Conservation (phyloP, 2,329 filamentous ascomycete species). For the Stagonosporopsis cucurbitacearum region DNA sequence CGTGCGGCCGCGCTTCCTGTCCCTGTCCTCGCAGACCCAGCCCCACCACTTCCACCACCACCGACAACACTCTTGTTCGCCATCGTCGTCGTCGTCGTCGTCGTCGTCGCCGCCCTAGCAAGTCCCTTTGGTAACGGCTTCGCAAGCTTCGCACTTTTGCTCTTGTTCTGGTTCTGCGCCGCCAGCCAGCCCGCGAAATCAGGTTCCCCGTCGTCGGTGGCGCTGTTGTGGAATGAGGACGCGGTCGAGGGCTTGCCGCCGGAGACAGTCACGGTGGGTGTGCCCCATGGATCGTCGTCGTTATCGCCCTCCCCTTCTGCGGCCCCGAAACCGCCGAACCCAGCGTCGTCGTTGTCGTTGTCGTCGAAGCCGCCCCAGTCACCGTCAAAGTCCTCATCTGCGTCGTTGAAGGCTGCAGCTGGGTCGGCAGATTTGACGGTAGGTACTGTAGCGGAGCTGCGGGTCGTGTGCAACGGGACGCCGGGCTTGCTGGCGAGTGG, state of each 20-base stretch:
- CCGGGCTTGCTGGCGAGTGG: constrained; percentile 53
- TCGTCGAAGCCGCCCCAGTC: constrained; percentile 77
- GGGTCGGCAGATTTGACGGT: constrained; percentile 49
- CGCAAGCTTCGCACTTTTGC: constrained; percentile 47
- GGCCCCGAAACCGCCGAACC: no score
- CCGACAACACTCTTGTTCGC: constrained; percentile 44
- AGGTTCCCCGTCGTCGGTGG: constrained; percentile 85
- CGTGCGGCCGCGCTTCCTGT: constrained; percentile 20
- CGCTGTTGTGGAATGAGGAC: constrained; percentile 43
- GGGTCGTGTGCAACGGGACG: constrained; percentile 39
- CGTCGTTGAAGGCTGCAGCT: constrained; percentile 57
- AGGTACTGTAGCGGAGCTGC: constrained; percentile 36
- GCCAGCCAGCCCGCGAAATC: constrained; percentile 97
- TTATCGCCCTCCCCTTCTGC: constrained; percentile 54
- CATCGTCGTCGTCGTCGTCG: constrained; percentile 40
- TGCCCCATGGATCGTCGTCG: constrained; percentile 61
- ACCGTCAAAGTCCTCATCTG: constrained; percentile 67
- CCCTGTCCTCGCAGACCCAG: constrained; percentile 26
- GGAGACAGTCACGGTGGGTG: constrained; percentile 52
- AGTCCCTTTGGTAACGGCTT: constrained; percentile 86
- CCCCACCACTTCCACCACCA: constrained; percentile 36
- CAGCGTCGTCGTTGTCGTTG: constrained; percentile 50
- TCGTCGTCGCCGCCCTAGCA: constrained; percentile 59
- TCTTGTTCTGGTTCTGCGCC: constrained; percentile 80
- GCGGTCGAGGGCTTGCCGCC: constrained; percentile 72